Conservation (phyloP, 2,329 filamentous ascomycete species). For the Aspergillus spinulosporus region DNA sequence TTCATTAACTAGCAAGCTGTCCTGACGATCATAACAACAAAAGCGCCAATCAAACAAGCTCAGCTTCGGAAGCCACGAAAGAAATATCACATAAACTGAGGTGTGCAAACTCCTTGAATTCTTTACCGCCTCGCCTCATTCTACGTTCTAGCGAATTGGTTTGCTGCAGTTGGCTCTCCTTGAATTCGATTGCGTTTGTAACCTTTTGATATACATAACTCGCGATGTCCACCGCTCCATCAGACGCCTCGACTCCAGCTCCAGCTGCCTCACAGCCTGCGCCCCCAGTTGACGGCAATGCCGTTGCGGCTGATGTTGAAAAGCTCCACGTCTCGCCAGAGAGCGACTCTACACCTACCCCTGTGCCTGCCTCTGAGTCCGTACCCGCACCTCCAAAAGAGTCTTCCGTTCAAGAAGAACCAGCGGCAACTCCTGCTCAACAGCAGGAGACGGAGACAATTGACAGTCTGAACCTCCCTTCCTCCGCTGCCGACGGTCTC, state of each 20-base stretch:
- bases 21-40: background rate
- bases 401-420: constrained; percentile 7
- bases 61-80: constrained; percentile 1
- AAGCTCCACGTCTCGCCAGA: constrained; percentile 2
- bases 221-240: constrained; percentile 7
- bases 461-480: constrained; percentile 33
- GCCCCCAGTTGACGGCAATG: background rate
- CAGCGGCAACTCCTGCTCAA: background rate
- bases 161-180: background rate
- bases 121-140: too few relatives aligned
- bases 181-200: background rate
- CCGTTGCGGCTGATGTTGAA: background rate
- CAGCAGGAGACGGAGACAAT: constrained; percentile 1
- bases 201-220: background rate
- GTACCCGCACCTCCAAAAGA: background rate
- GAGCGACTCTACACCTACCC: background rate
- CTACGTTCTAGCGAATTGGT: background rate
- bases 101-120: background rate
- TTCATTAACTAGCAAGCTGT: background rate
- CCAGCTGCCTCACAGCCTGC: background rate
- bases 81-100: constrained; percentile 4
- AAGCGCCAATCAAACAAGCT: constrained; percentile 4
- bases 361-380: background rate
- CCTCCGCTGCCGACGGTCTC: constrained; percentile 40
- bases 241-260: constrained; percentile 1